Evolutionary conservation across 257 asterid genomes (phyloP), one percentile per base, ranked within the genome.

Genomic region (Anisodus tanguticus): DNA sequence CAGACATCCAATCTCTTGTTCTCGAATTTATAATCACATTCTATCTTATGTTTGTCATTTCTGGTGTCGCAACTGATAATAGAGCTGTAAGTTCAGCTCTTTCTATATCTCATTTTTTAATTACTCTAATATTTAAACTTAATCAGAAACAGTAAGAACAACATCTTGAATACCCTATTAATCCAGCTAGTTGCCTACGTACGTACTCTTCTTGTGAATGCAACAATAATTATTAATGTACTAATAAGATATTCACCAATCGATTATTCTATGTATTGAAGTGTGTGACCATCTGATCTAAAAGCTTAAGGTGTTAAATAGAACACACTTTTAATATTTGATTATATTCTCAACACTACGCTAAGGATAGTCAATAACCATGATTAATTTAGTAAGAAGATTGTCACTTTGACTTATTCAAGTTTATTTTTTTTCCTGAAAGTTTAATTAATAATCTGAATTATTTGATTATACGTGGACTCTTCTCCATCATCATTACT

Each of bases 21-120:
- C 19, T 87, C 8, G 91, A 89, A 83, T 87, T 89, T 85, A 68
- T 89, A 19, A 87, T 87, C 84, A 87, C 91, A 49, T 89, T 89
- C 84, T 87, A 83, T 80, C 88, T 87, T 12, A 89, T 89, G 91
- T 89, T 89, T 74, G 87, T 83, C 37, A 83, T 85, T 11, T 85
- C 88, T 10, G 90, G 90, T 6, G 81, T 87, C 19, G 87, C 88
- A 62, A 85, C 88, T 64, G 89, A 84, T 72, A 81, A 85, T 37
- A 62, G 87, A 89, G 91, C 91, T 10, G 90, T 87, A 2, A 82
- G 85, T 88, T 1, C 35, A 31, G 35, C 7, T 35, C n/a, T 17
- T 54, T 22, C 15, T 8, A 10, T 22, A 17, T 69, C 11, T 72
- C n/a, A 1, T 15, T 37, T 79, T 22, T 37, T 11, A 31, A 57